Evolutionary conservation across 1,284 basidiomycete species (phyloP), one percentile per base, ranked within the genome.

Genomic region (Cystobasidium slooffiae): DNA sequence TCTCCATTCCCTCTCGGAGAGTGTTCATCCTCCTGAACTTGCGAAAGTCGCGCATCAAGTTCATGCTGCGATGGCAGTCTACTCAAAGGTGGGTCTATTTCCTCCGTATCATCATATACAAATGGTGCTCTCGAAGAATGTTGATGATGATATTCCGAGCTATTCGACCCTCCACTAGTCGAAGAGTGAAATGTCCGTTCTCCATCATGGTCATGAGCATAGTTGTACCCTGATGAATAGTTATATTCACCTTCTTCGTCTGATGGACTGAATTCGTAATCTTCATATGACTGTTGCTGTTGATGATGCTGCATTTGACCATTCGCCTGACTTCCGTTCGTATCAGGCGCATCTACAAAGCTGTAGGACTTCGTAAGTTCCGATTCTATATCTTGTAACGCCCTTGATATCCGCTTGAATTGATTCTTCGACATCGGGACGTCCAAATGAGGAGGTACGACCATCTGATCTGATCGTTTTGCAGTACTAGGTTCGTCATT

Each of bases 91-190:
- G 69, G 69, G 55, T 73, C 62, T 10, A 73, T 65, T 37, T 73
- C 70, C 24, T 73, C 70, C 22, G 70, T 73, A 43, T 73, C 70
- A 52, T 73, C 70, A 39, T 73, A 73, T 3, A 66, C 70, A 20
- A 73, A 73, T 18, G 66, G 66, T 22, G 53, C 66, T 22, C 66
- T 37, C 18, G 52, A 20, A 9, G 53, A 56, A 31, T 46, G 53
- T 24, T 53, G 49, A 66, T 66, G 64, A 44, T 66, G 64, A 44
- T 66, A 55, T 43, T 66, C 64, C 16, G 64, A 66, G 22, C 44
- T 49, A 41, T 37, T 66, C n/a, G 44, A 49, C 14, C 53, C 53
- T 10, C 31, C 56, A 59, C 31, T 39, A 1, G 56, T 39, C 0
- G n/a, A 18, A 22, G 61, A 63, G 22, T 63, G 44, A 12, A 63